Conservation (phyloP, 163 green algal genomes). For the Coccomyxa subellipsoidea region DNA sequence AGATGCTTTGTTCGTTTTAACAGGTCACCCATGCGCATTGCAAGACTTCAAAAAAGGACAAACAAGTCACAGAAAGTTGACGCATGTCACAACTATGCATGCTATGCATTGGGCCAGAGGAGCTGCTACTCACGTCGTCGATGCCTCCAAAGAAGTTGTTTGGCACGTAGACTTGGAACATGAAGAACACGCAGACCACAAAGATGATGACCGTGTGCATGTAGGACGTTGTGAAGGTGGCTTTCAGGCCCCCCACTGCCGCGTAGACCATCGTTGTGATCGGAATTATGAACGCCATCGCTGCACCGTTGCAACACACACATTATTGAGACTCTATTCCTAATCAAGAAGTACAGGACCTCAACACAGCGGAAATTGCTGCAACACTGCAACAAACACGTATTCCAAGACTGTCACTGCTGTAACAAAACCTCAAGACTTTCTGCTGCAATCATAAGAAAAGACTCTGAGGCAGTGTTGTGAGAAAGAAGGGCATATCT, state of each 20-base stretch:
- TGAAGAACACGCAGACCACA: constrained; percentile 16
- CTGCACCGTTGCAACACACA: background rate
- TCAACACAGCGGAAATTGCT: too few species aligned
- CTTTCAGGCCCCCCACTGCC: constrained; percentile 11
- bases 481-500: too few species aligned
- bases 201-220: constrained; percentile 28
- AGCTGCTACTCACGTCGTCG: background rate
- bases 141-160: background rate
- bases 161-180: constrained; percentile 23
- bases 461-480: too few species aligned
- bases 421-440: too few species aligned
- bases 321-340: background rate
- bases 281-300: constrained; percentile 3
- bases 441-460: too few species aligned
- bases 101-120: background rate
- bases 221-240: constrained; percentile 28
- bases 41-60: too few species aligned
- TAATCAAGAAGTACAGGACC: too few species aligned
- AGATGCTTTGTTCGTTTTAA: too few species aligned
- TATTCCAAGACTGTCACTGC: too few species aligned
- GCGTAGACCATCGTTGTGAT: background rate
- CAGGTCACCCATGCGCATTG: too few species aligned
- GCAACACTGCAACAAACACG: too few species aligned
- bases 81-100: background rate
- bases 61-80: too few species aligned